phyloP scores from a whole-genome alignment of 257 asterid genomes.

The Pogostemon cablin region DNA sequence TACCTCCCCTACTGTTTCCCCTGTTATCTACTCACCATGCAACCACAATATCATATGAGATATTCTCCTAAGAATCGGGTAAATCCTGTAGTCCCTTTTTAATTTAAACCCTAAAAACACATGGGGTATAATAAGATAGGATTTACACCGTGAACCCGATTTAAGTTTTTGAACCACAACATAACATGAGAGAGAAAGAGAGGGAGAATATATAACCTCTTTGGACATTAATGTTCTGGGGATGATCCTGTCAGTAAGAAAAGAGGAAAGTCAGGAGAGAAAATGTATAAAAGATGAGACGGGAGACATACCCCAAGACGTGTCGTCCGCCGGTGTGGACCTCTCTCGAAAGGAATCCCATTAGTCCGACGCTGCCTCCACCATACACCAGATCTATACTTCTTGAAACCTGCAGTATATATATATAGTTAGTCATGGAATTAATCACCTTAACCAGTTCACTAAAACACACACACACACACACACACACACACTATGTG shows the following conservation, averaged over 20 bases:
- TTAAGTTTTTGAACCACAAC: no score
- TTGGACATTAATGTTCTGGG: conserved; percentile 24
- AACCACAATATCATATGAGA: not conserved
- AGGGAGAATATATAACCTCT: conserved; percentile 21
- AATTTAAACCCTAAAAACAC: no score
- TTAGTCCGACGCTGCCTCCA: conserved; percentile 30
- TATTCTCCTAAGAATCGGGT: no score
- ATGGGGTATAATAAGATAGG: no score
- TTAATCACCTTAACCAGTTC: not conserved
- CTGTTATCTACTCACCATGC: conserved; percentile 44
- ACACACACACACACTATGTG: not conserved
- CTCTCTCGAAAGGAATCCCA: conserved; percentile 28
- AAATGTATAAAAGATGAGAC: not conserved
- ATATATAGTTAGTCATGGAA: no score
- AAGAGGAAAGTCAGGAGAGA: not conserved
- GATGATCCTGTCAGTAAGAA: conserved; percentile 20
- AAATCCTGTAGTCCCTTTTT: no score
- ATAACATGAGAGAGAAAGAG: not conserved
- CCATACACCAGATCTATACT: conserved; percentile 32
- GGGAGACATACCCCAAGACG: conserved; percentile 18
- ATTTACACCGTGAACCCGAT: no score
- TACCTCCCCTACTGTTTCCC: conserved; percentile 60
- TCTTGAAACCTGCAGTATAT: conserved; percentile 25
- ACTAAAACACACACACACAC: not conserved
- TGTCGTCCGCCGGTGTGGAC: conserved; percentile 27